Conservation (phyloP, 352 stramenopile genomes). For the Saprolegnia parasitica region DNA sequence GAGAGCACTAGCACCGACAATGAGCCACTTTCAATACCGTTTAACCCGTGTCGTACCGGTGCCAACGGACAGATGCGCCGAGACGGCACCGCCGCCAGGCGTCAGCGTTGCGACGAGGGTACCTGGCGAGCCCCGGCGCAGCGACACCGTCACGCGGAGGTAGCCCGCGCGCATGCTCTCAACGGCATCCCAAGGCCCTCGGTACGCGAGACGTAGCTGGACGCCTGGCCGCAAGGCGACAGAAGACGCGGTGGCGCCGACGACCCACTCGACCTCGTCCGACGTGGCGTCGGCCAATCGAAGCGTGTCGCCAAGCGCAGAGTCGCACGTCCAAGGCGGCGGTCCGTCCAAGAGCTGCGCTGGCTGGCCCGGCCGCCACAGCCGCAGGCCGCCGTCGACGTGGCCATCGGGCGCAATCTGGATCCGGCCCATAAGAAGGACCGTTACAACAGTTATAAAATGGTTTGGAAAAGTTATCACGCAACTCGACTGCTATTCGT, state of each 20-base stretch:
- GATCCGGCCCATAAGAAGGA: no score
- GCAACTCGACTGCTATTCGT: slow-evolving; percentile 1
- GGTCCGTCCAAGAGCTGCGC: background rate
- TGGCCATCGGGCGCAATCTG: no score
- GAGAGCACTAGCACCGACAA: background rate
- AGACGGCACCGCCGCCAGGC: background rate
- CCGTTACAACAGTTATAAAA: background rate
- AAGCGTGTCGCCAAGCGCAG: no score
- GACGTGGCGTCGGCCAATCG: no score
- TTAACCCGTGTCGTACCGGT: no score
- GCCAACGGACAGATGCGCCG: background rate
- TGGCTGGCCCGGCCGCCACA: background rate
- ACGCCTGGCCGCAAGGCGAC: background rate
- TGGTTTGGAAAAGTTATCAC: background rate
- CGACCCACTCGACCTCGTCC: background rate
- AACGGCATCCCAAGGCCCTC: background rate
- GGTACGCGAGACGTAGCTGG: background rate
- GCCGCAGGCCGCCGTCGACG: background rate
- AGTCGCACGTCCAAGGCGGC: background rate
- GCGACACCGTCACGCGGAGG: background rate
- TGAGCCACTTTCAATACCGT: no score
- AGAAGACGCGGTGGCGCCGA: background rate
- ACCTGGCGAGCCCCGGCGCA: no score
- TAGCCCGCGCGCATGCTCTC: background rate
- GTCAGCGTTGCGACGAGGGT: background rate